phyloP scores from a whole-genome alignment of 192 early-diverging fungal genomes.

The Gonapodya sp. region DNA sequence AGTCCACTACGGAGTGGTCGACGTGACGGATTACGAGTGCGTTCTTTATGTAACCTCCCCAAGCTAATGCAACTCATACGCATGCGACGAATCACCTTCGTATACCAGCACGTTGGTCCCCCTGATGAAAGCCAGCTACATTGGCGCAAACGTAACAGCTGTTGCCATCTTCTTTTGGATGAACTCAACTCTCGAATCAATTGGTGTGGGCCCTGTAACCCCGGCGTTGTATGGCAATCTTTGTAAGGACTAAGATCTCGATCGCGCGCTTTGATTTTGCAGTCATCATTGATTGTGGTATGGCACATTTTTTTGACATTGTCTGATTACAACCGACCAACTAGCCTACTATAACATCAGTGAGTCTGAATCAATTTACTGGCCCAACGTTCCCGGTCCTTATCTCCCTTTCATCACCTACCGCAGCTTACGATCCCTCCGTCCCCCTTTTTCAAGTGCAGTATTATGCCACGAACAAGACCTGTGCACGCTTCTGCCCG shows the following conservation, averaged over 20 bases:
- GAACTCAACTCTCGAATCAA: neutral
- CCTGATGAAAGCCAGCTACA: neutral
- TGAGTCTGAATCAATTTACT: no score
- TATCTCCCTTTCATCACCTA: no score
- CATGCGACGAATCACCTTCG: no score
- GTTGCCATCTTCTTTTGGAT: no score
- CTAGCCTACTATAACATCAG: no score
- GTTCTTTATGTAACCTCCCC: neutral
- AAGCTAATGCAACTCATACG: no score
- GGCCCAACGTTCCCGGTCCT: no score
- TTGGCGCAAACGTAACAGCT: neutral
- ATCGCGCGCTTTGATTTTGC: no score
- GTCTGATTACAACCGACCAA: no score
- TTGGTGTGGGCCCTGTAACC: neutral
- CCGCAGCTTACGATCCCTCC: neutral
- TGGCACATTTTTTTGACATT: no score
- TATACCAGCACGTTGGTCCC: neutral
- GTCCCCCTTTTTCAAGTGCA: neutral
- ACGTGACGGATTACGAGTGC: neutral
- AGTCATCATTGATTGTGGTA: no score
- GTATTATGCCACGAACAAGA: neutral
- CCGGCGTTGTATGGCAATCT: neutral
- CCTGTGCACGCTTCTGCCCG: neutral
- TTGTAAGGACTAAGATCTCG: neutral
- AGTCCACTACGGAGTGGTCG: neutral